Conservation (phyloP, 1,284 basidiomycete genomes). For the Microbotryum intermedium region DNA sequence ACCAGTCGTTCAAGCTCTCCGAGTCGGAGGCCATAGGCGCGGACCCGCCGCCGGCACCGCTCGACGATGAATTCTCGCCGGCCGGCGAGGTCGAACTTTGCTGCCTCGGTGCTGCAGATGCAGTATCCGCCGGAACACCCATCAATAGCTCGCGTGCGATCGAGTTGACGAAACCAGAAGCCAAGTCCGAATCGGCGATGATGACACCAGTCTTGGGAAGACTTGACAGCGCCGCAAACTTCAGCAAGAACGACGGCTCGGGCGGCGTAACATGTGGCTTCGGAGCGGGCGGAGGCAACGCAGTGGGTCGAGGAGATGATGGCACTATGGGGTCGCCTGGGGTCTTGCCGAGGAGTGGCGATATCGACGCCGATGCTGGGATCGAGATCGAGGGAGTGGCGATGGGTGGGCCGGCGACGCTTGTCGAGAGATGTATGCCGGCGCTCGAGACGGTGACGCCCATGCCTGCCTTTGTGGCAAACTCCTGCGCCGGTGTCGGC, state of each 20-base stretch:
- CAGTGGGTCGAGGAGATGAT: slow-evolving; percentile 11
- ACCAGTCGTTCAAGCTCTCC: slow-evolving; percentile 6
- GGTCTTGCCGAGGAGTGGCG: not conserved
- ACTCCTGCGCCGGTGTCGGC: too few species aligned
- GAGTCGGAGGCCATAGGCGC: not conserved
- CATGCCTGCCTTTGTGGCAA: slow-evolving; percentile 2
- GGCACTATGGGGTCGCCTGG: not conserved
- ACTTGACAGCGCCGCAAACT: slow-evolving; percentile 23
- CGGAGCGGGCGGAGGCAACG: slow-evolving; percentile 5
- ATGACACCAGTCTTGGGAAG: slow-evolving; percentile 30
- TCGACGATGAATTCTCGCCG: too few species aligned
- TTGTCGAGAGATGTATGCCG: slow-evolving; percentile 15
- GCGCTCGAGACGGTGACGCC: slow-evolving; percentile 18
- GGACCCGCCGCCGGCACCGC: too few species aligned
- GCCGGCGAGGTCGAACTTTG: not conserved
- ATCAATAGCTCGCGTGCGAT: slow-evolving; percentile 27
- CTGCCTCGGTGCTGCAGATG: slow-evolving; percentile 1
- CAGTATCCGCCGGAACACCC: slow-evolving; percentile 10
- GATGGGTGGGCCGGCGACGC: not conserved
- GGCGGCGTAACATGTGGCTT: not conserved
- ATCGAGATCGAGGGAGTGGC: not conserved
- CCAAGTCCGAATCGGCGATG: slow-evolving; percentile 19
- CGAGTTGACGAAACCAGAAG: slow-evolving; percentile 29
- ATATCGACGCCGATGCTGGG: not conserved
- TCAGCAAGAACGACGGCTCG: slow-evolving; percentile 14